A percentile compares a stretch with the other conserved stretches of the same genome.
These are phyloP conservation scores for Hyphopichia wangnamkhiaoensis DNA, from an alignment of 1,139 yeast species.

Conservation along the genomic window DNA sequence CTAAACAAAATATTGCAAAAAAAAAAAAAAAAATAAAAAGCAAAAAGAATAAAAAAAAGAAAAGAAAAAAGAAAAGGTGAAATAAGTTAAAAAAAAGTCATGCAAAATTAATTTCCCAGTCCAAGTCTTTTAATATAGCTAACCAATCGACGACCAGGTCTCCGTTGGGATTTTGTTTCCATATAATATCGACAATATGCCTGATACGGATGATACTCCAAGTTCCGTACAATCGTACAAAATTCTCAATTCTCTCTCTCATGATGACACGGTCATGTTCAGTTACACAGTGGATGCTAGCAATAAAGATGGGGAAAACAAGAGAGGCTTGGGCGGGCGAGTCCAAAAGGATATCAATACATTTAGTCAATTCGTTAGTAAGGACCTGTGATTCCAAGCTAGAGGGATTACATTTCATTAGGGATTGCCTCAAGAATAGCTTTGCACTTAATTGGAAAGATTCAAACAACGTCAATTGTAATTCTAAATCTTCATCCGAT, in stretches of 20 bases:
- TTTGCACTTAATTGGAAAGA: constrained; percentile 71
- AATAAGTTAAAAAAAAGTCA: constrained; percentile 14
- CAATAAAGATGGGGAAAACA: constrained; percentile 75
- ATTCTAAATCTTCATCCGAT: constrained; percentile 56
- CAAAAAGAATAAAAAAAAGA: too few relatives aligned
- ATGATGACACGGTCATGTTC: constrained; percentile 51
- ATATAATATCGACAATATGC: constrained; percentile 55
- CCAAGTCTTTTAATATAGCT: constrained; percentile 59
- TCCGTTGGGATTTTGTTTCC: constrained; percentile 42
- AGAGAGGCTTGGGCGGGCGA: constrained; percentile 70
- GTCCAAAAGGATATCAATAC: constrained; percentile 63
- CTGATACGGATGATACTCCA: constrained; percentile 66
- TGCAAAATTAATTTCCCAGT: constrained; percentile 83
- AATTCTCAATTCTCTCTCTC: constrained; percentile 53
- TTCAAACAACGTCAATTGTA: constrained; percentile 71
- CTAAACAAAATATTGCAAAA: too few relatives aligned
- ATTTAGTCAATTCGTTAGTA: constrained; percentile 52
- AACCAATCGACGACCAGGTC: constrained; percentile 61
- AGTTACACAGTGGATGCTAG: constrained; percentile 68
- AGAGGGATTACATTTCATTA: constrained; percentile 60
- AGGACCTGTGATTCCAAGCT: constrained; percentile 65
- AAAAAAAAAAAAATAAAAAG: too few relatives aligned
- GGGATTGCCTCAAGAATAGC: constrained; percentile 66
- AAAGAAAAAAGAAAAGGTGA: constrained; percentile 1
- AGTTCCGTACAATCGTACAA: constrained; percentile 63